phyloP scores from a whole-genome alignment of 345 rosid genomes.

The Conringia planisiliqua region DNA sequence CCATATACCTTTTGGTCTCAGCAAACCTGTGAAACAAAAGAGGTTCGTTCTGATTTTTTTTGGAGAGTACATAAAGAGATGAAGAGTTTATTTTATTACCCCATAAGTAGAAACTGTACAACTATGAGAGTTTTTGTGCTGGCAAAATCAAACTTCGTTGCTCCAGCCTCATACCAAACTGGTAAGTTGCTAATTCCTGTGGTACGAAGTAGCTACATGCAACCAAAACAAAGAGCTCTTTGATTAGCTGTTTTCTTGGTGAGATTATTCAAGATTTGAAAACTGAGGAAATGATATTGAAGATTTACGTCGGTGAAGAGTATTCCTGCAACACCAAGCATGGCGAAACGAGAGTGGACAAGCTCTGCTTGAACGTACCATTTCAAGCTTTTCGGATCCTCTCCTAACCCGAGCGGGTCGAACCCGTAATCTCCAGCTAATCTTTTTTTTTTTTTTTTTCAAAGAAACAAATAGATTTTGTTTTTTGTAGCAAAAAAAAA shows the following conservation, averaged over 20 bases:
- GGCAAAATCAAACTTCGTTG: constrained; percentile 67
- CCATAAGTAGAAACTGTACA: constrained; percentile 80
- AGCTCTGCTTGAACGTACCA: constrained; percentile 98
- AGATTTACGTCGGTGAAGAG: constrained; percentile 74
- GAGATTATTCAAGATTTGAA: background rate
- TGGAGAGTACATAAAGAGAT: background rate
- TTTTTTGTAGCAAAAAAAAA: background rate
- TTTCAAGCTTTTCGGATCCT: constrained; percentile 79
- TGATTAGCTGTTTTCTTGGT: background rate
- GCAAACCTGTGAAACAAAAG: constrained; percentile 46
- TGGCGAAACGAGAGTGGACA: constrained; percentile 90
- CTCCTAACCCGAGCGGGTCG: constrained; percentile 93
- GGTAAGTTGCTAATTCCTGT: constrained; percentile 71
- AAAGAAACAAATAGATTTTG: background rate
- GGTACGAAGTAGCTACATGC: constrained; percentile 62
- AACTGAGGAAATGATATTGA: background rate
- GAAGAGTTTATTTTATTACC: constrained; percentile 39
- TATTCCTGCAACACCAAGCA: constrained; percentile 92
- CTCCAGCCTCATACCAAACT: constrained; percentile 96
- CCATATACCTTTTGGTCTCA: constrained; percentile 92
- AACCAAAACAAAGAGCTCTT: constrained; percentile 2
- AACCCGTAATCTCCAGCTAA: constrained; percentile 89
- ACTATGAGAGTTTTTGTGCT: constrained; percentile 65
- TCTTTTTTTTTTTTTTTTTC: constrained; percentile 32
- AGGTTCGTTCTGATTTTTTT: background rate